These are phyloP conservation scores for Candida pseudoglaebosa DNA, from an alignment of 805 yeast genomes.

Conservation along the genomic window DNA sequence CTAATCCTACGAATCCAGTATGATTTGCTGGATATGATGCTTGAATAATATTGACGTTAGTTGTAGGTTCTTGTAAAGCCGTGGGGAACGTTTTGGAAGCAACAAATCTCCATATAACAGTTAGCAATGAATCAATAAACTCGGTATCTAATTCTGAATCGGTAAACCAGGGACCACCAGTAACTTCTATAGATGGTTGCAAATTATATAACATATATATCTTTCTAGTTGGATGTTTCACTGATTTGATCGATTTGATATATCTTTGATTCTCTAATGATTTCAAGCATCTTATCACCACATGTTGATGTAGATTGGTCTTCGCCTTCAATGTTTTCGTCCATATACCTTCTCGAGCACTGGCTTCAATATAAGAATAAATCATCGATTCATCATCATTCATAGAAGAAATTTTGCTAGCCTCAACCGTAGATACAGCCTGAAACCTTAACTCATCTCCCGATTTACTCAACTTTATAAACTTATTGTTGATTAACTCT, in stretches of 20 bases:
- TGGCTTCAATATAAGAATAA: conserved; percentile 85
- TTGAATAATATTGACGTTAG: conserved; percentile 38
- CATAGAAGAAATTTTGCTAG: conserved; percentile 74
- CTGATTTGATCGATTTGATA: conserved; percentile 87
- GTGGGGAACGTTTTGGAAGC: conserved; percentile 74
- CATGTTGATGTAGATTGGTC: conserved; percentile 86
- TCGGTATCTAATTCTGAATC: conserved; percentile 93
- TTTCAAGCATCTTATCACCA: conserved; percentile 81
- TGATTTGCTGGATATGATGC: conserved; percentile 54
- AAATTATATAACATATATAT: conserved; percentile 92
- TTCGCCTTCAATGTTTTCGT: conserved; percentile 84
- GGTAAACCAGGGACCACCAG: conserved; percentile 99
- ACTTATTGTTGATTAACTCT: conserved; percentile 50
- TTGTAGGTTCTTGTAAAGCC: conserved; percentile 48
- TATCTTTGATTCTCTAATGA: conserved; percentile 73
- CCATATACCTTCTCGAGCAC: conserved; percentile 96
- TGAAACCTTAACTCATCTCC: conserved; percentile 70
- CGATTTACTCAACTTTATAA: conserved; percentile 65
- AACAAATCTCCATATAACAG: conserved; percentile 84
- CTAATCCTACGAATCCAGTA: conserved; percentile 64
- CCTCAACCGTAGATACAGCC: conserved; percentile 70
- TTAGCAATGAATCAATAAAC: conserved; percentile 77
- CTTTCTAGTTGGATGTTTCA: conserved; percentile 89
- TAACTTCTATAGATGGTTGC: conserved; percentile 92
- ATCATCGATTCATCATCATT: conserved; percentile 84